Base-by-base conservation (phyloP, 208 protist genomes). In the Trypanosoma avium region DNA sequence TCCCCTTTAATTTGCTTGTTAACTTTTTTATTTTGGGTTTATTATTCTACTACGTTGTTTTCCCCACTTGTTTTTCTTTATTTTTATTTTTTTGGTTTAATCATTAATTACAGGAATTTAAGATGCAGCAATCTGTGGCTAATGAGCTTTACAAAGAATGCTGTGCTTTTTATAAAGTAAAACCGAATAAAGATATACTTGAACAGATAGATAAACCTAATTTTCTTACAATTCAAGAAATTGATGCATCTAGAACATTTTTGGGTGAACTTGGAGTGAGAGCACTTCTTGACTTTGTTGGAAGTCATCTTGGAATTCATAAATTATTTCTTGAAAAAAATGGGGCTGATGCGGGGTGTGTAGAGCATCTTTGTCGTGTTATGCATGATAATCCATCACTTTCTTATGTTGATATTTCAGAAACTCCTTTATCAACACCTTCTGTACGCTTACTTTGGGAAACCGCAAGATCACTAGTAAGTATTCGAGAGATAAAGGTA, bases 241-340 rank as follows among this genome's bases (percentile, higher is more conserved):
- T 95, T 56, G 90, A 95, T 65, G 84, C 81, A 43, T 86, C 86
- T 0, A 48, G 82, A 47, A 95, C 84, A 12, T 88, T 92, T 62
- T 68, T 95, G 17, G 90, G 90, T 48, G 74, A 70, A 17, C 67
- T 79, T 9, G 90, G 90, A 15, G 76, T 87, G 7, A 79, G 77
- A 50, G 86, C 86, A 6, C 66, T 95, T 15, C 75, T 95, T 1
- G 73, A 84, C 54, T 83, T 92, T 58, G 73, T 87, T 21, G 61
- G 57, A 7, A 74, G 83, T 30, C 84, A 93, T 58, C 70, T 77
- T 21, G 76, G 82, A 42, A 42, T 95, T 40, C 69, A 74, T 50
- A 64, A 72, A 61, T 53, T 95, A 10, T 54, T 75, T 15, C 66
- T 95, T 32, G 67, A 56, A 35, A 75, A 88, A 61, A 93, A 93